A percentile compares a stretch with the other conserved stretches of the same genome.
phyloP scores from a whole-genome alignment of 2,329 filamentous ascomycete genomes.

The Aureobasidium leucospermi region DNA sequence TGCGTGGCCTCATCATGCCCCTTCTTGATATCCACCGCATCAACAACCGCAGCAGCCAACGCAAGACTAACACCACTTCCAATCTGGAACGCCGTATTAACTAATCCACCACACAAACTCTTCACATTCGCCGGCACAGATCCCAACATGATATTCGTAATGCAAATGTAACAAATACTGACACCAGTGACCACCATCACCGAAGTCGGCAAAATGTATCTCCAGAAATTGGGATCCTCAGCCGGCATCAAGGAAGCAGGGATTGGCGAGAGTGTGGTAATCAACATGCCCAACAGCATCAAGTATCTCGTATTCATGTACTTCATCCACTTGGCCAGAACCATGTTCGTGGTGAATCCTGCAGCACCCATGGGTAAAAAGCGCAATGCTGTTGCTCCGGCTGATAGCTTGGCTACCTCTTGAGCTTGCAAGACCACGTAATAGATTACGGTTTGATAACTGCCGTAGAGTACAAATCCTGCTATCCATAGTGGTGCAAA shows the following conservation, averaged over 20 bases:
- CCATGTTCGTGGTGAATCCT: constrained; percentile 19
- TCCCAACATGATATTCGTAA: constrained; percentile 34
- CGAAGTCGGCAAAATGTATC: constrained; percentile 33
- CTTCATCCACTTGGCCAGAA: constrained; percentile 31
- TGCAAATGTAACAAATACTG: constrained; percentile 36
- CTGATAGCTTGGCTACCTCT: constrained; percentile 32
- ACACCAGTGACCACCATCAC: constrained; percentile 35
- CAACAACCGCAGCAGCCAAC: constrained; percentile 32
- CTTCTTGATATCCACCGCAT: constrained; percentile 33
- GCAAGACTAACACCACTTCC: constrained; percentile 35
- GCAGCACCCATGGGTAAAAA: constrained; percentile 37
- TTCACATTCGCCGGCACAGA: constrained; percentile 36
- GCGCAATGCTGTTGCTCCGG: constrained; percentile 33
- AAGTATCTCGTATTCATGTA: constrained; percentile 32
- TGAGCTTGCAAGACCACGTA: constrained; percentile 38
- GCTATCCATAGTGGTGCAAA: constrained; percentile 41
- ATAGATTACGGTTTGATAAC: constrained; percentile 37
- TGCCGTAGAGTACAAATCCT: constrained; percentile 38
- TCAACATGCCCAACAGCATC: constrained; percentile 29
- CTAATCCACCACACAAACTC: constrained; percentile 35
- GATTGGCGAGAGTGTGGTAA: constrained; percentile 33
- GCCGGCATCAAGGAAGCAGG: constrained; percentile 24
- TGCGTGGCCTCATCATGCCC: constrained; percentile 28
- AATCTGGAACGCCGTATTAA: constrained; percentile 39
- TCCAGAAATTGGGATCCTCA: constrained; percentile 26